Conservation (phyloP, 2,329 filamentous ascomycete species). For the Ophiostoma sp. region DNA sequence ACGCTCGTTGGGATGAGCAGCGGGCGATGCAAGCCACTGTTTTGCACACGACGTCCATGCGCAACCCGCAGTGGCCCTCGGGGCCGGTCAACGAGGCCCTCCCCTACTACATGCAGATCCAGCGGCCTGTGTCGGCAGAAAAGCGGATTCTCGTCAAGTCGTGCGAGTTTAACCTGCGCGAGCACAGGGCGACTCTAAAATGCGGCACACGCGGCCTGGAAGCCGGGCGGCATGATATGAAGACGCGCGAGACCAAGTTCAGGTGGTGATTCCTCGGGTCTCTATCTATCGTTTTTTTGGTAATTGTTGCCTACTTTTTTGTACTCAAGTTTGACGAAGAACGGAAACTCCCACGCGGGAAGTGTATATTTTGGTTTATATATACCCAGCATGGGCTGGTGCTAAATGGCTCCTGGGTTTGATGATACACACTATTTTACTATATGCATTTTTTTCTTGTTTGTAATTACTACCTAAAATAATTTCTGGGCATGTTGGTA, state of each 20-base stretch:
- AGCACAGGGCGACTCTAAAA: constrained; percentile 45
- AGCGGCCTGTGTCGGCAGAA: constrained; percentile 44
- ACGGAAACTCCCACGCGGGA: neutral
- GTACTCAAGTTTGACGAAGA: neutral
- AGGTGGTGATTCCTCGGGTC: constrained; percentile 38
- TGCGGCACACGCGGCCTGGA: constrained; percentile 52
- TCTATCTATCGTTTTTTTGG: neutral
- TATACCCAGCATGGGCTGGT: neutral
- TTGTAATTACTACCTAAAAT: too few relatives aligned
- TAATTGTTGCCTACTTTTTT: neutral
- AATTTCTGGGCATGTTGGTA: too few relatives aligned
- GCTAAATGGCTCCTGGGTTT: neutral
- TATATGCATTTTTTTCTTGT: too few relatives aligned
- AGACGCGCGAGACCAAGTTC: constrained; percentile 44
- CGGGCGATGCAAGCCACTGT: constrained; percentile 29
- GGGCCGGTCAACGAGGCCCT: neutral
- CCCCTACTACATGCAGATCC: constrained; percentile 23
- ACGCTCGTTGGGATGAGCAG: constrained; percentile 39
- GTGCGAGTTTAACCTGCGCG: constrained; percentile 53
- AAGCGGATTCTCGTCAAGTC: constrained; percentile 52
- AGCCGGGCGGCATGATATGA: constrained; percentile 43
- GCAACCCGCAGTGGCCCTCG: neutral
- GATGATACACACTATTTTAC: neutral
- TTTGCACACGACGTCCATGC: constrained; percentile 10
- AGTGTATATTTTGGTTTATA: neutral